Percentiles rank a stretch among this genome's conserved stretches.
phyloP scores from a whole-genome alignment of 176 grass and related monocot species.

The Triticum urartu region DNA sequence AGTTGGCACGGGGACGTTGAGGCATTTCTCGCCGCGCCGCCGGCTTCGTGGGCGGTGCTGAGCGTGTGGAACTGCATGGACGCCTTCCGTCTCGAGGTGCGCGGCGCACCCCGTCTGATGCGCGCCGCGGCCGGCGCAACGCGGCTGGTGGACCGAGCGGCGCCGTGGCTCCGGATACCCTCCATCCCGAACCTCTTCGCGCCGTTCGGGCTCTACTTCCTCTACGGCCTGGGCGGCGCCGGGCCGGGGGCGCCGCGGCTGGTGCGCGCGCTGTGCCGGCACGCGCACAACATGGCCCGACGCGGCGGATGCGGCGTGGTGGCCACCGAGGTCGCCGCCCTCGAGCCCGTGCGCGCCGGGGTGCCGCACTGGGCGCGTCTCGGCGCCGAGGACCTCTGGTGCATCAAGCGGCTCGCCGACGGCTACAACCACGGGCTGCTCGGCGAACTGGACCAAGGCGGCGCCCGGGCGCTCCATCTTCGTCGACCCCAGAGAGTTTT shows the following conservation, averaged over 20 bases:
- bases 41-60: constrained; percentile 70
- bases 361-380: constrained; percentile 72
- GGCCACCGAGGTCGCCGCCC: constrained; percentile 53
- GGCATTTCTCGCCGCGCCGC: constrained; percentile 51
- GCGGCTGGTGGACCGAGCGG: constrained; percentile 63
- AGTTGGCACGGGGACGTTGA: constrained; percentile 30
- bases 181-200: constrained; percentile 90
- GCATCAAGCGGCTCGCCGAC: constrained; percentile 69
- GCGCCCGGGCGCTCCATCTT: constrained; percentile 60
- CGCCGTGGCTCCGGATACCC: constrained; percentile 79
- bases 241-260: constrained; percentile 34
- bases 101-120: constrained; percentile 46
- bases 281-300: constrained; percentile 71
- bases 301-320: constrained; percentile 65
- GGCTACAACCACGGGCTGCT: constrained; percentile 42
- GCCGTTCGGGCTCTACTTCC: constrained; percentile 85
- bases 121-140: constrained; percentile 55
- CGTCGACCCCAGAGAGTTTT: constrained; percentile 79
- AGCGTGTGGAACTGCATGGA: constrained; percentile 92
- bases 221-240: constrained; percentile 71
- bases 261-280: constrained; percentile 59
- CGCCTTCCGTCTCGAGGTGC: constrained; percentile 79
- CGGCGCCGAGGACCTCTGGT: constrained; percentile 82
- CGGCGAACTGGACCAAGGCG: constrained; percentile 76
- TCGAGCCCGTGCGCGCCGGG: constrained; percentile 54